Conservation (phyloP, 306 rosid species). For the Cucurbita pepo region DNA sequence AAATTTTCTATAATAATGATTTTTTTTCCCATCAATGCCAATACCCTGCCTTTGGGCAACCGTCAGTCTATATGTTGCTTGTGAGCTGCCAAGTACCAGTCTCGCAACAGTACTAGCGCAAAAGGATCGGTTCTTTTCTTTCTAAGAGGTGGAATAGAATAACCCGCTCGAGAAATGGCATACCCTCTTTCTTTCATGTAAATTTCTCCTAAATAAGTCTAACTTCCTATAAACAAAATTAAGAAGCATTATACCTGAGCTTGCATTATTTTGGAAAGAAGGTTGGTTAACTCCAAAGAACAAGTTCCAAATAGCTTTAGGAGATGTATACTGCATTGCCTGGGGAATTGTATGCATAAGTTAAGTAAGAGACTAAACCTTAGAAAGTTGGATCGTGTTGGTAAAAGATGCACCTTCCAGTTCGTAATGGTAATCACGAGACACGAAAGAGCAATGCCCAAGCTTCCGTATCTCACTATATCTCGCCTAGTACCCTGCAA, state of each 20-base stretch:
- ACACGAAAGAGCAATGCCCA: constrained; percentile 80
- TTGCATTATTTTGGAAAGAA: constrained; percentile 43
- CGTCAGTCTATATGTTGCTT: too few relatives aligned
- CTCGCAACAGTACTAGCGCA: too few relatives aligned
- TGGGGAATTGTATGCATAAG: constrained; percentile 10
- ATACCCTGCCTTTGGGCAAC: too few relatives aligned
- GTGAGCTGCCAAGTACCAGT: too few relatives aligned
- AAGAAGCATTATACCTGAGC: constrained; percentile 16
- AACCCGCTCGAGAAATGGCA: neutral
- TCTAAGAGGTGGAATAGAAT: too few relatives aligned
- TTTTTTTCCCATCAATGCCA: too few relatives aligned
- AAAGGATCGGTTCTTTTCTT: too few relatives aligned
- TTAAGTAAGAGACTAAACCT: neutral
- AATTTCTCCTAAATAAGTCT: neutral
- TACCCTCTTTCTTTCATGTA: neutral
- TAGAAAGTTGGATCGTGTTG: neutral
- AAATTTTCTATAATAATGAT: too few relatives aligned
- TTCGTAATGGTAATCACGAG: constrained; percentile 53
- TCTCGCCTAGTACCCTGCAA: constrained; percentile 88
- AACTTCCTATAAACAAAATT: neutral
- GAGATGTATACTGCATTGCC: constrained; percentile 97
- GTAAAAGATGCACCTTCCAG: constrained; percentile 53
- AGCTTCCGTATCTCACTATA: constrained; percentile 79
- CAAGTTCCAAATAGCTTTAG: constrained; percentile 74
- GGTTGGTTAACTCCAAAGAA: constrained; percentile 62